A percentile compares a stretch with the other conserved stretches of the same genome.
phyloP scores from a whole-genome alignment of 768 basidiomycete genomes.

The Suillus variegatus region DNA sequence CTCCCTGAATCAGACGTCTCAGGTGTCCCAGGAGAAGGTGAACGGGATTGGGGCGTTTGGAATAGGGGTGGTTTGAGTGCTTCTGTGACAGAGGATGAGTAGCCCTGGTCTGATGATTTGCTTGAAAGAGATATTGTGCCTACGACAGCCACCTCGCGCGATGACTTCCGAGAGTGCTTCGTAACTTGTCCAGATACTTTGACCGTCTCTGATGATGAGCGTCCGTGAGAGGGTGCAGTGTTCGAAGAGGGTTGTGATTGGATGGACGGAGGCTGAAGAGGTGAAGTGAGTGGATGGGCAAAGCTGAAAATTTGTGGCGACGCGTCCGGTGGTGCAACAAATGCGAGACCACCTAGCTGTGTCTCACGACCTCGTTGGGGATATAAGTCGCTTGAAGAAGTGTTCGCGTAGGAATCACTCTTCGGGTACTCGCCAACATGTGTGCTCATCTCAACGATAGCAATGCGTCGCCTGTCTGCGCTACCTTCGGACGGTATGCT shows the following conservation, averaged over 20 bases:
- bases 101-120: constrained; percentile 29
- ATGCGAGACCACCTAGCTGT: constrained; percentile 49
- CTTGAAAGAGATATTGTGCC: constrained; percentile 40
- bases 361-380: constrained; percentile 43
- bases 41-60: constrained; percentile 38
- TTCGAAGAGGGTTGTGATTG: constrained; percentile 19
- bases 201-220: constrained; percentile 51
- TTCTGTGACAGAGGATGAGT: constrained; percentile 27
- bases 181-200: constrained; percentile 26
- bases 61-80: constrained; percentile 38
- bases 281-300: constrained; percentile 52
- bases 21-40: constrained; percentile 30
- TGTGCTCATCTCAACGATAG: constrained; percentile 64
- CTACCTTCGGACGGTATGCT: constrained; percentile 60
- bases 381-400: constrained; percentile 32
- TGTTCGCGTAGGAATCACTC: constrained; percentile 26
- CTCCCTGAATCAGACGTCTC: constrained; percentile 35
- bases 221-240: constrained; percentile 35
- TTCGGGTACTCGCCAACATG: constrained; percentile 5
- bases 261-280: constrained; percentile 27
- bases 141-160: constrained; percentile 55
- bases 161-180: constrained; percentile 45
- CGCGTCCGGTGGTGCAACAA: constrained; percentile 75
- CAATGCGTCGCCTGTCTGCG: constrained; percentile 64
- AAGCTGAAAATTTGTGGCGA: constrained; percentile 52